These are phyloP conservation scores for Corynascus novoguineensis DNA, from an alignment of 495 filamentous ascomycete genomes.

Conservation along the genomic window DNA sequence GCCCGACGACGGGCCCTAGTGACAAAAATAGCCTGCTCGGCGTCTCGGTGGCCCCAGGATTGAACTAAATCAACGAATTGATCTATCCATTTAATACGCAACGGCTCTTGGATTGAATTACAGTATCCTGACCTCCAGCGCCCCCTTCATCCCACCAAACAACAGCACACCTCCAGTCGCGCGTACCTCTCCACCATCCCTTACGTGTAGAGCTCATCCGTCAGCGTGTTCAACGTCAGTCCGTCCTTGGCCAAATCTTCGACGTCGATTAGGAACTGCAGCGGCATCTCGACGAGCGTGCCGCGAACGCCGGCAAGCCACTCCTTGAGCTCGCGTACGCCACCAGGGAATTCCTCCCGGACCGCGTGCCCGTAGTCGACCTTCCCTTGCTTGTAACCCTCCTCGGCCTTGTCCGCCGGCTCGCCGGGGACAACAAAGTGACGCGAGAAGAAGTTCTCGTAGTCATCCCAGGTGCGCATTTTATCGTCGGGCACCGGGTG, in stretches of 20 bases:
- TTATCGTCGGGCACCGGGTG: constrained; percentile 79
- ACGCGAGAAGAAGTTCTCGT: constrained; percentile 71
- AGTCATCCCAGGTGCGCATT: constrained; percentile 77
- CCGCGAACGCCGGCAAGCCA: constrained; percentile 69
- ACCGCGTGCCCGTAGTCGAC: constrained; percentile 82
- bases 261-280: constrained; percentile 76
- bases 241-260: constrained; percentile 87
- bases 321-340: constrained; percentile 74
- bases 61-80: no score
- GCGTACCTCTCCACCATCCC: no score
- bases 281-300: constrained; percentile 84
- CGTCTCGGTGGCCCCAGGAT: no score
- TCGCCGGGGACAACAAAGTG: constrained; percentile 59
- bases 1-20: no score
- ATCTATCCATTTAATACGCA: no score
- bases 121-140: no score
- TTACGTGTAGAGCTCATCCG: constrained; percentile 78
- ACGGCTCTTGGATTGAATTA: no score
- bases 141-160: no score
- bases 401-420: constrained; percentile 20
- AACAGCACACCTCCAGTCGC: no score
- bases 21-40: no score
- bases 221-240: constrained; percentile 70
- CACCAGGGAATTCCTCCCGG: constrained; percentile 63
- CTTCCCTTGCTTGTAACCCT: constrained; percentile 37